Conservation (phyloP, 2,329 filamentous ascomycete genomes). For the Trichoderma atroviride region DNA sequence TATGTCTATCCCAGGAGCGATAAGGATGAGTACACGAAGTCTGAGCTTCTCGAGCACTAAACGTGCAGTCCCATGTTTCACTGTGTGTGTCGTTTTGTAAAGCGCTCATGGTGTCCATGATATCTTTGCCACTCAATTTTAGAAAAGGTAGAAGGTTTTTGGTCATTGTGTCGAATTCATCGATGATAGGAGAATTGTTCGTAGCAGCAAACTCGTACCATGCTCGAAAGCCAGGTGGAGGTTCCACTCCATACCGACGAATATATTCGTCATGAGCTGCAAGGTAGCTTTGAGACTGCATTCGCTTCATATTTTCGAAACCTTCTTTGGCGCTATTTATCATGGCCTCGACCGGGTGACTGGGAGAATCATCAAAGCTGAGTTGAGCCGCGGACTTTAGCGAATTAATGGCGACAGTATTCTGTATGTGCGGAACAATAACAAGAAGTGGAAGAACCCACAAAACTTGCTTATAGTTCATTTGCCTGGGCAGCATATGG, state of each 20-base stretch:
- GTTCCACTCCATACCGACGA: slow-evolving; percentile 59
- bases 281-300: slow-evolving; percentile 44
- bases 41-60: slow-evolving; percentile 32
- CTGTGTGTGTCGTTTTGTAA: slow-evolving; percentile 31
- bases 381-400: not conserved
- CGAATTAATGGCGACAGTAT: not conserved
- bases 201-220: slow-evolving; percentile 76
- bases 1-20: slow-evolving; percentile 41
- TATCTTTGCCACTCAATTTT: slow-evolving; percentile 41
- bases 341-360: slow-evolving; percentile 44
- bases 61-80: slow-evolving; percentile 45
- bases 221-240: slow-evolving; percentile 77
- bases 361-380: slow-evolving; percentile 12
- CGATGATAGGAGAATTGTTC: slow-evolving; percentile 65
- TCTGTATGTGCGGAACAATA: slow-evolving; percentile 31
- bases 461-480: slow-evolving; percentile 34
- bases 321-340: slow-evolving; percentile 33
- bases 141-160: slow-evolving; percentile 46
- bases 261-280: slow-evolving; percentile 48
- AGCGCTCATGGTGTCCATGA: slow-evolving; percentile 36
- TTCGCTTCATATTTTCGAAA: slow-evolving; percentile 38
- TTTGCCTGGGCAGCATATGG: slow-evolving; percentile 37
- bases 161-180: slow-evolving; percentile 64
- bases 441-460: slow-evolving; percentile 40
- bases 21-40: slow-evolving; percentile 41